These are phyloP conservation scores for Lepidopterella palustris DNA, from an alignment of 495 filamentous ascomycete species.

Conservation along the genomic window DNA sequence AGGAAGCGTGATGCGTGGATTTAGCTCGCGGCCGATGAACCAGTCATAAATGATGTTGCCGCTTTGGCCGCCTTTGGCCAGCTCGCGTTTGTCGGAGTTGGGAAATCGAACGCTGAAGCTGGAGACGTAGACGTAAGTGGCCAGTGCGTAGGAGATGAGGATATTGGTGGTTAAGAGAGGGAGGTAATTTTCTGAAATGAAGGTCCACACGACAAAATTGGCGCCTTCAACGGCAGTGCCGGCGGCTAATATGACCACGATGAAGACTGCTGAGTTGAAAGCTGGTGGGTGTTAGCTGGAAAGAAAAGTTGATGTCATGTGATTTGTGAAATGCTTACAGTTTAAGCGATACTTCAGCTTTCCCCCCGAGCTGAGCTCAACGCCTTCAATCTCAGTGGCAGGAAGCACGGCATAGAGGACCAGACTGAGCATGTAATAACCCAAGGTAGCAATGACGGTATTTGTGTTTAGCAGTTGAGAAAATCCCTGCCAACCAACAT, in stretches of 20 bases:
- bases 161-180: slow-evolving; percentile 80
- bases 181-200: slow-evolving; percentile 83
- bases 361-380: slow-evolving; percentile 61
- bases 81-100: slow-evolving; percentile 60
- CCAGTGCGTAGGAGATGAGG: slow-evolving; percentile 59
- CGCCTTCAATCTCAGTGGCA: slow-evolving; percentile 64
- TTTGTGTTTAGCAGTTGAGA: slow-evolving; percentile 52
- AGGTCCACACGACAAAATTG: slow-evolving; percentile 83
- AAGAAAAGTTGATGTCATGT: slow-evolving; percentile 1
- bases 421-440: slow-evolving; percentile 74
- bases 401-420: slow-evolving; percentile 73
- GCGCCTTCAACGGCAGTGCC: slow-evolving; percentile 73
- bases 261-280: slow-evolving; percentile 68
- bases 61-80: slow-evolving; percentile 73
- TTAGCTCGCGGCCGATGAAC: slow-evolving; percentile 95
- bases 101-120: slow-evolving; percentile 70
- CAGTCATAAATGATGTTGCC: slow-evolving; percentile 92
- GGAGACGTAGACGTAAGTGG: slow-evolving; percentile 68
- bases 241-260: slow-evolving; percentile 57
- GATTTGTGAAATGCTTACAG: slow-evolving; percentile 42
- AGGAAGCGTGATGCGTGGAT: slow-evolving; percentile 76
- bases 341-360: slow-evolving; percentile 86
- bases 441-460: slow-evolving; percentile 56
- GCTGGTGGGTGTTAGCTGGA: slow-evolving; percentile 44
- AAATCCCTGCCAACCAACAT: slow-evolving; percentile 74